Evolutionary conservation across 495 filamentous ascomycete genomes (phyloP), one percentile per base, ranked within the genome.

Genomic region (Xylaria nigripes): DNA sequence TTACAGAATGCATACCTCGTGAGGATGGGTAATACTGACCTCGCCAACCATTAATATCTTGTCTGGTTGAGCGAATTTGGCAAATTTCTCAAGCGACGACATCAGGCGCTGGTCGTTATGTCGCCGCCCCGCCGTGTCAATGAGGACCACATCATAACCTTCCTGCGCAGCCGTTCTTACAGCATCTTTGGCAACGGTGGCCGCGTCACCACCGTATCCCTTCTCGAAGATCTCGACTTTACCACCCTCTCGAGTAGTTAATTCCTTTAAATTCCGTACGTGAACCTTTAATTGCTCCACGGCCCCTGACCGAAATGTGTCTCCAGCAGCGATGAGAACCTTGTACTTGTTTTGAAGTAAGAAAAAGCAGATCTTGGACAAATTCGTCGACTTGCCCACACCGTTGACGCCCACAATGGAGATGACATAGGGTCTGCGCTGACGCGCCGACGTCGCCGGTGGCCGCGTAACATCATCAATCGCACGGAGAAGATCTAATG

Each of bases 21-120:
- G 2, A 36, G 21, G 10, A 30, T 25, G 10, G 32, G 36, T 19
- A 16, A 9, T 46, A 63, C 72, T 65, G 68, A 80, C 77, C 71
- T 98, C 93, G 54, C 90, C 93, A 65, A 98, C 93, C 93, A 98
- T 97, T 62, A 98, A 80, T 55, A 97, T 96, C 77, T 98, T 97
- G 68, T 98, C 91, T 2, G 94, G 94, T 48, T 89, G 78, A 7
- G 93, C 93, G 63, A 96, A 86, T 63, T 95, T 93, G 58, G 87
- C 93, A 64, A 98, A 98, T 62, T 97, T 97, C 74, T 96, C 92
- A 34, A 98, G 73, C 3, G 84, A 89, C 15, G 86, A 89, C 94
- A 98, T 97, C 51, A 98, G 78, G 0, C 93, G 82, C 64, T 89
- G 81, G 66, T 98, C 93, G 63, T 98, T 98, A 70, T 98, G 94